phyloP scores from a whole-genome alignment of 1,284 basidiomycete genomes.

The Cutaneotrichosporon cyanovorans region DNA sequence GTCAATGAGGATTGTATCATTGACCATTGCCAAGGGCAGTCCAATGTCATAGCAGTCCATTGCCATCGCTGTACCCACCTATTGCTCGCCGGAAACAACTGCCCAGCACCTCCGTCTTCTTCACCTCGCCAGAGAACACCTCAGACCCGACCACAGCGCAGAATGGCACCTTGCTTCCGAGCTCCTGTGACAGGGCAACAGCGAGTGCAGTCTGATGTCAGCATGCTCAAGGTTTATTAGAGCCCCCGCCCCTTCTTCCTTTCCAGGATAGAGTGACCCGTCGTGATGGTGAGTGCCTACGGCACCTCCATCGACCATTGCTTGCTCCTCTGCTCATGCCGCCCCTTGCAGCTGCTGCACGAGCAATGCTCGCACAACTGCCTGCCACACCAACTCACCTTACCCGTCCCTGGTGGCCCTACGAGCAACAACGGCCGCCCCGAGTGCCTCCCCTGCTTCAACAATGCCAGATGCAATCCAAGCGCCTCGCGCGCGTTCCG shows the following conservation, averaged over 20 bases:
- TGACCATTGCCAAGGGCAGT: too few species aligned
- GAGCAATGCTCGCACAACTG: too few species aligned
- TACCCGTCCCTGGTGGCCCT: slow-evolving; percentile 45
- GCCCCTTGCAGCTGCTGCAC: too few species aligned
- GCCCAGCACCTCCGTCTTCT: slow-evolving; percentile 98
- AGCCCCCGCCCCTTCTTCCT: too few species aligned
- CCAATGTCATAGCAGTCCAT: too few species aligned
- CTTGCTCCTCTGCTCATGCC: too few species aligned
- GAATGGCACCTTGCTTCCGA: slow-evolving; percentile 91
- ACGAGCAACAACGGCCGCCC: slow-evolving; percentile 45
- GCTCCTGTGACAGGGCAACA: slow-evolving; percentile 84
- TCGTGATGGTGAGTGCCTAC: too few species aligned
- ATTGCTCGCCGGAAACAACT: slow-evolving; percentile 93
- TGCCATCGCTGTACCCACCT: slow-evolving; percentile 55
- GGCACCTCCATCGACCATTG: too few species aligned
- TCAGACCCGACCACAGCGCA: slow-evolving; percentile 98
- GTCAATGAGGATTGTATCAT: not conserved
- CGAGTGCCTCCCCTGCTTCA: slow-evolving; percentile 38
- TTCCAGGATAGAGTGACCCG: too few species aligned
- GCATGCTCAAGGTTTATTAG: slow-evolving; percentile 4
- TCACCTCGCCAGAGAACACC: slow-evolving; percentile 94
- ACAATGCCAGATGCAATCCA: slow-evolving; percentile 40
- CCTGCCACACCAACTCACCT: too few species aligned
- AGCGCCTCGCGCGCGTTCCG: slow-evolving; percentile 73
- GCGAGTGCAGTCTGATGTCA: slow-evolving; percentile 80